phyloP scores from a whole-genome alignment of 192 early-diverging fungal species.

The Phlyctochytrium arcticum region DNA sequence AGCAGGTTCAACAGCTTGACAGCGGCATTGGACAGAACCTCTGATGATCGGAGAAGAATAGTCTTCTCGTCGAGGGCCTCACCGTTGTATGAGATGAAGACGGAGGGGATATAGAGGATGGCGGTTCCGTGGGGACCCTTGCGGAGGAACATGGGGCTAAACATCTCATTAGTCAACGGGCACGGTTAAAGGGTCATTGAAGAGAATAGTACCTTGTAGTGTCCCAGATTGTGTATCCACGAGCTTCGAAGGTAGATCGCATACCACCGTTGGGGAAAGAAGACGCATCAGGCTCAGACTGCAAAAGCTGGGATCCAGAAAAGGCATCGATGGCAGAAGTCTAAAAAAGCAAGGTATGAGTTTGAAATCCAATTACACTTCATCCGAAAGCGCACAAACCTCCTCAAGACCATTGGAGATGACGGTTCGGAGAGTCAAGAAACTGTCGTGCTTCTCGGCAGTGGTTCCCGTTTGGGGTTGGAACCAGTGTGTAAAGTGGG shows the following conservation, averaged over 20 bases:
- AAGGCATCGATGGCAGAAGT: constrained; percentile 86
- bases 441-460: constrained; percentile 99
- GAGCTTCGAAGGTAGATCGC: constrained; percentile 97
- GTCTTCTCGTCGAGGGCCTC: constrained; percentile 99
- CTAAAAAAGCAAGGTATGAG: too few relatives aligned
- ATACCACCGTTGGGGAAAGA: constrained; percentile 99
- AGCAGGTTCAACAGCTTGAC: constrained; percentile 78
- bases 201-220: constrained; percentile 60
- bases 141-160: constrained; percentile 94
- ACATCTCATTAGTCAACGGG: too few relatives aligned
- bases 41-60: constrained; percentile 87
- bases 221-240: constrained; percentile 99
- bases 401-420: constrained; percentile 84
- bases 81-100: constrained; percentile 99
- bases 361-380: background rate
- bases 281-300: constrained; percentile 99
- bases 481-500: constrained; percentile 99
- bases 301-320: constrained; percentile 94
- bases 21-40: constrained; percentile 76
- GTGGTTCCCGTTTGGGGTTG: constrained; percentile 98
- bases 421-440: constrained; percentile 83
- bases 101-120: constrained; percentile 94
- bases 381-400: too few relatives aligned
- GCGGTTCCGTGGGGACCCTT: constrained; percentile 86
- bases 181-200: too few relatives aligned